Evolutionary conservation across 176 grass and related monocot genomes (phyloP), one percentile per base, ranked within the genome.

Genomic region (Hyparrhenia diplandra): DNA sequence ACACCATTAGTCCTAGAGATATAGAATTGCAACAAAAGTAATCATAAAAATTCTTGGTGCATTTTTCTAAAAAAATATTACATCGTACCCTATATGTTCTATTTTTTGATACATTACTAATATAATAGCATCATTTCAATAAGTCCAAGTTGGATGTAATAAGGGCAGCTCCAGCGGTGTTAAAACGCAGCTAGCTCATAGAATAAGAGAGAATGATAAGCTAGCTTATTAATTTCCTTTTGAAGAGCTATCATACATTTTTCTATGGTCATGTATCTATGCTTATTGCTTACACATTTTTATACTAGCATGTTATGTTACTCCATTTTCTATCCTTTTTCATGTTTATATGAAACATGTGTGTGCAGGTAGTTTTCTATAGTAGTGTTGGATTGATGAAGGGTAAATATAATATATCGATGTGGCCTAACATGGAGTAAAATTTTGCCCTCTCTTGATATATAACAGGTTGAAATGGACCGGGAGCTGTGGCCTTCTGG

Each of bases 401-500:
- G 3, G 25, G 13, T 71, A 82, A 16, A 40, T 41, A 1, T 21
- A 12, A 13, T 31, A 62, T 45, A 62, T 58, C 1, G 54, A 0
- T 17, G 27, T 29, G 37, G 46, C 20, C 27, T 73, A 82, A n/a
- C 66, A 70, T 51, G 29, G 25, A 31, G 3, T 42, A 40, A 71
- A 55, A 0, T 5, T 31, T 20, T 5, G 1, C 17, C 29, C 47
- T 65, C 11, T 25, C 28, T 25, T 62, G 64, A 14, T 62, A 62
- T n/a, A n/a, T n/a, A 63, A 51, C 46, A 71, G 52, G 40, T 36
- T 58, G 29, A 74, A 74, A 83, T 72, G 69, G 81, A 84, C 46
- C 31, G 24, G 14, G 42, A 55, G 10, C 11, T 85, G 30, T 84
- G 80, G 81, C 79, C 71, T 62, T 75, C 8, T 85, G 82, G 87